Percentiles rank a stretch among this genome's conserved stretches.
These are phyloP conservation scores for Leccinum pallidistipes DNA, from an alignment of 1,284 basidiomycete species.

Conservation along the genomic window DNA sequence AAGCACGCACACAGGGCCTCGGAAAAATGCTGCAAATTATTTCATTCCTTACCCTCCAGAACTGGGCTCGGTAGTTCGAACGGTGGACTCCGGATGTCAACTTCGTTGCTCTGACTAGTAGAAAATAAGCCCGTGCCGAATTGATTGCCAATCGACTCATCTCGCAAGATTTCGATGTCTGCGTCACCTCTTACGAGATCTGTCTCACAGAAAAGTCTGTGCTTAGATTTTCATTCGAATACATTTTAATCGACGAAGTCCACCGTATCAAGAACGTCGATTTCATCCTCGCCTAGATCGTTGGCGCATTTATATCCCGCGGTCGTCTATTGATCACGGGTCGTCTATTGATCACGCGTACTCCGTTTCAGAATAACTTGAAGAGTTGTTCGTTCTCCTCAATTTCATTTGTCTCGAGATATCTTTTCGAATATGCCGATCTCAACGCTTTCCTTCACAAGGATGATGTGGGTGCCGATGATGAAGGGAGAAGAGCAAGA, in stretches of 20 bases:
- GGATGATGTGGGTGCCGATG: constrained; percentile 69
- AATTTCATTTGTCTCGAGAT: constrained; percentile 93
- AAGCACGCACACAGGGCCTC: constrained; percentile 65
- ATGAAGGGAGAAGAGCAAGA: constrained; percentile 86
- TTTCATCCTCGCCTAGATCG: constrained; percentile 94
- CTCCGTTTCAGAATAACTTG: constrained; percentile 96
- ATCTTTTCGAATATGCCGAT: constrained; percentile 72
- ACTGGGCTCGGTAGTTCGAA: constrained; percentile 94
- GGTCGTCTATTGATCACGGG: constrained; percentile 67
- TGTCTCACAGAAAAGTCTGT: constrained; percentile 93
- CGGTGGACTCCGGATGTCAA: constrained; percentile 93
- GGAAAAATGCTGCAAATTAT: constrained; percentile 99
- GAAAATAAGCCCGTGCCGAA: constrained; percentile 86
- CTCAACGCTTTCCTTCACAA: constrained; percentile 79
- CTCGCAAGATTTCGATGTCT: constrained; percentile 90
- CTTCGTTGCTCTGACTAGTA: constrained; percentile 80
- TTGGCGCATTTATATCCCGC: constrained; percentile 87
- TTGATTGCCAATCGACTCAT: constrained; percentile 81
- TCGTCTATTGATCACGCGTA: constrained; percentile 59
- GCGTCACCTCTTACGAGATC: constrained; percentile 97
- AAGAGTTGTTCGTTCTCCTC: constrained; percentile 96
- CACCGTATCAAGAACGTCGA: constrained; percentile 99
- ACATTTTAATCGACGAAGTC: constrained; percentile 98
- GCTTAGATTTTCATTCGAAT: constrained; percentile 96
- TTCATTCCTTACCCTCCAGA: constrained; percentile 94